Conservation (phyloP, 106 monocot genomes). For the Dendrobium nobile region DNA sequence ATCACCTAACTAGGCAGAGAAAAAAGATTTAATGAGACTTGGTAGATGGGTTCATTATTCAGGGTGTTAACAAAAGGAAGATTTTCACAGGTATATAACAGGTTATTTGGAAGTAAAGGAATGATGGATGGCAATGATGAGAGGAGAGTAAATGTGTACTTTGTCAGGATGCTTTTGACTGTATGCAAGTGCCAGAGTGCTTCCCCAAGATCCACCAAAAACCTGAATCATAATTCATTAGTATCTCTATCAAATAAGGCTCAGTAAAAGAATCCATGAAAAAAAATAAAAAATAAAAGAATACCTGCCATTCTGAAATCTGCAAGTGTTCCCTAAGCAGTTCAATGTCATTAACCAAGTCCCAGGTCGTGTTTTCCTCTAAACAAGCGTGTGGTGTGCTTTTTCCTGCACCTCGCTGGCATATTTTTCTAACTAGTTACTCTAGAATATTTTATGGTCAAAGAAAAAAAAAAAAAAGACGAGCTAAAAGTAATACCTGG, state of each 20-base stretch:
- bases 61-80: neutral
- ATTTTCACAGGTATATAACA: neutral
- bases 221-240: conserved; percentile 42
- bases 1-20: neutral
- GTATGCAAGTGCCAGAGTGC: conserved; percentile 89
- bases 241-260: neutral
- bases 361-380: conserved; percentile 98
- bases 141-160: conserved; percentile 24
- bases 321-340: conserved; percentile 80
- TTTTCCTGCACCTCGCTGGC: conserved; percentile 90
- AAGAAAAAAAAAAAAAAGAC: neutral
- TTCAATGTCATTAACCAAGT: conserved; percentile 87
- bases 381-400: conserved; percentile 98
- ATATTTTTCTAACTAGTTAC: conserved; percentile 9
- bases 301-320: conserved; percentile 95
- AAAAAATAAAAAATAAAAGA: neutral
- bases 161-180: conserved; percentile 90
- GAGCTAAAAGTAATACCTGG: conserved; percentile 42
- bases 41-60: neutral
- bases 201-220: conserved; percentile 99
- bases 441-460: neutral
- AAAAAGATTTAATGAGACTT: conserved; percentile 1
- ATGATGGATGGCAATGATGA: neutral
- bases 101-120: neutral
- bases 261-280: neutral